phyloP scores from a whole-genome alignment of 305 asterid genomes.

The Salvia sclarea region DNA sequence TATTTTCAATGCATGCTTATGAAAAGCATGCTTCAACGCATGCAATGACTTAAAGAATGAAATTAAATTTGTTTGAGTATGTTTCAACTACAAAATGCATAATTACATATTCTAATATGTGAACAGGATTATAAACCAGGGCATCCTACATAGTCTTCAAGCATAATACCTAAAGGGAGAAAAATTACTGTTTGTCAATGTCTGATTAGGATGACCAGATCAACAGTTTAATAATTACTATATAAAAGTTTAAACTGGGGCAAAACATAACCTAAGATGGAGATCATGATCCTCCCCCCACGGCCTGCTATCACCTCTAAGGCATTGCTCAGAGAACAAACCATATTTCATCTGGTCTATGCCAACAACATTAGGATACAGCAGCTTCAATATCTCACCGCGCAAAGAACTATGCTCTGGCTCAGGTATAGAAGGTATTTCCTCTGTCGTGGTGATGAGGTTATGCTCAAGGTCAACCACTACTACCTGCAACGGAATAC shows the following conservation, averaged over 20 bases:
- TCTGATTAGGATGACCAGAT: conserved; percentile 22
- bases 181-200: conserved; percentile 16
- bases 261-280: conserved; percentile 66
- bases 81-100: conserved; percentile 5
- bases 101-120: conserved; percentile 15
- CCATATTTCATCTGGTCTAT: conserved; percentile 81
- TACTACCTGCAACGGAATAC: conserved; percentile 66
- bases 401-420: conserved; percentile 87
- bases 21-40: conserved; percentile 4
- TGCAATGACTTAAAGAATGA: conserved; percentile 4
- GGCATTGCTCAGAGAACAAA: conserved; percentile 50
- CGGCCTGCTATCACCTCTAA: conserved; percentile 60
- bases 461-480: conserved; percentile 96
- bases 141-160: not conserved
- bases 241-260: conserved; percentile 24
- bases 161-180: conserved; percentile 5
- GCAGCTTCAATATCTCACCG: conserved; percentile 68
- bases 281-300: conserved; percentile 95
- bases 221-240: conserved; percentile 26
- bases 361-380: conserved; percentile 86
- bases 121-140: conserved; percentile 13
- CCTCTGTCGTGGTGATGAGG: conserved; percentile 90
- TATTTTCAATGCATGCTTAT: not conserved
- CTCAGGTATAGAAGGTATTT: conserved; percentile 92
- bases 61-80: conserved; percentile 12